These are phyloP conservation scores for Podospora anserina DNA, from an alignment of 495 filamentous ascomycete species.

Conservation along the genomic window DNA sequence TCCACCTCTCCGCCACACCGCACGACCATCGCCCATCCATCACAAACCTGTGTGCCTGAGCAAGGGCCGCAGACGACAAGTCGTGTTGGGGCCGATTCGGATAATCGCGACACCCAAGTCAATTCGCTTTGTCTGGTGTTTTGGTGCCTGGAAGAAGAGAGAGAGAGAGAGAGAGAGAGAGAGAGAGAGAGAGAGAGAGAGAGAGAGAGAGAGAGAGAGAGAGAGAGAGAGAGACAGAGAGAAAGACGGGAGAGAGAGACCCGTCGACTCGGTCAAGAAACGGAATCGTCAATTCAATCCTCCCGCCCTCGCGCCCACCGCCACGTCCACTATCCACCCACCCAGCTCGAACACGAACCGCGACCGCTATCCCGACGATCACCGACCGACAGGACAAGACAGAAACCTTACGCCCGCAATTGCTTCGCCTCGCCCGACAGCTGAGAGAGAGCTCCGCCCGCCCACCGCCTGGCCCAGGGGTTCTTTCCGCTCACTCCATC, in stretches of 20 bases:
- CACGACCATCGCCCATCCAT: slow-evolving; percentile 30
- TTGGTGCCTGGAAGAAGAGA: neutral
- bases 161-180: no score
- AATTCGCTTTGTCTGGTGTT: neutral
- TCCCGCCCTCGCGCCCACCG: neutral
- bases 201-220: no score
- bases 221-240: no score
- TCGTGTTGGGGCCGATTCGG: slow-evolving; percentile 24
- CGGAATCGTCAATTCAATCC: neutral
- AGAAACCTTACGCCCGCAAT: neutral
- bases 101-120: slow-evolving; percentile 1
- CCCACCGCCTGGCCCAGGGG: neutral
- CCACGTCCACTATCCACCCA: neutral
- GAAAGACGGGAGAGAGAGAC: neutral
- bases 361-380: neutral
- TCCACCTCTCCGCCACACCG: slow-evolving; percentile 23
- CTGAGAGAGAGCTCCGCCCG: neutral
- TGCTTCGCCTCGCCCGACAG: neutral
- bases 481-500: neutral
- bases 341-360: neutral
- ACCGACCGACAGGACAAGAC: neutral
- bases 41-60: slow-evolving; percentile 27
- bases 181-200: no score
- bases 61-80: slow-evolving; percentile 32
- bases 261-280: neutral